Evolutionary conservation across 176 grass and related monocot species (phyloP), one percentile per base, ranked within the genome.

Genomic region (Secale cereale): DNA sequence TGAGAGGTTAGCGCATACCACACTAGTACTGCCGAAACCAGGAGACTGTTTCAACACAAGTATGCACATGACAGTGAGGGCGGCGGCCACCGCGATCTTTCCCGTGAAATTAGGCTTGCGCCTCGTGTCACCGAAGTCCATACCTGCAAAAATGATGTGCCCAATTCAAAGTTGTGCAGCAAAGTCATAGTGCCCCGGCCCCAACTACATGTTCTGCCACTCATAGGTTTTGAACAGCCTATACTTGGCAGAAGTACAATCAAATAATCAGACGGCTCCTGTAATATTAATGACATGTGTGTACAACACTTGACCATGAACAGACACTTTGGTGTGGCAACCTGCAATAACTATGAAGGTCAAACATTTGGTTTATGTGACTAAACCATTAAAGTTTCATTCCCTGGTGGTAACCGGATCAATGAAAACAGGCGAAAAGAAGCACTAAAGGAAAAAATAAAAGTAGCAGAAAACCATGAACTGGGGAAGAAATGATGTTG

Each of bases 41-140:
- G 93, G 93, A 57, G 88, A 90, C 65, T 95, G 93, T 83, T 92
- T 95, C 66, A 95, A 66, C 64, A 95, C 85, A 65, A 92, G 59
- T 52, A 95, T 90, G 86, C 93, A 95, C 66, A 92, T 90, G 83
- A 88, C 77, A 6, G 88, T 92, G 36, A 95, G 80, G 3, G 82
- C 59, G 41, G 59, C 90, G 28, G 71, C 93, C 57, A 92, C 86
- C 20, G 85, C 29, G 63, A 95, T 74, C 87, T 92, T 95, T 59
- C 90, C 90, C 1, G 83, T 22, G 70, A 92, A 81, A 79, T 88
- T 89, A 79, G 93, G 90, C 59, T 95, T 95, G 71, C 93, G 90
- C 76, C 90, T 84, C 3, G 65, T 57, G 86, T 95, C 93, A n/a
- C 80, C 22, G 40, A 90, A 90, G 66, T 95, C 93, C 90, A 92